Base-by-base conservation (phyloP, 768 basidiomycete species). In the Brasilioporus rufonigricans region DNA sequence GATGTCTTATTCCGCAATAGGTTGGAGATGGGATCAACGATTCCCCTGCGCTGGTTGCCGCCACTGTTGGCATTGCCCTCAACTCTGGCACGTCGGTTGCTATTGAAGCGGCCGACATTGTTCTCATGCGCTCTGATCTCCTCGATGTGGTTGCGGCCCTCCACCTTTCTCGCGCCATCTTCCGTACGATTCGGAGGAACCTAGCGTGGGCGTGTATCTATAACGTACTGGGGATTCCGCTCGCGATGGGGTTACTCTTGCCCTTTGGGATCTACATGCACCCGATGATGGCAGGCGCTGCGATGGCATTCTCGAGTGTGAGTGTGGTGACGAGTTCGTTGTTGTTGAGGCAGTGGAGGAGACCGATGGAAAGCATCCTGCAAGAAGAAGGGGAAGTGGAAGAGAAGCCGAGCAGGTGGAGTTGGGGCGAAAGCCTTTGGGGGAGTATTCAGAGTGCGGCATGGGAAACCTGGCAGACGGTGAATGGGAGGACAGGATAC, bases 11-110 rank as follows among this genome's bases (percentile, higher is more conserved):
- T 4, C 46, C 26, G 2, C 27, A 3, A 50, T 58, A 95, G 93
- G 93, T 99, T 38, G 97, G 97, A 23, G 97, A 99, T 71, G 97
- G 97, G 32, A 97, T 98, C 76, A 98, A 99, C 70, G 97, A 99
- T 69, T 98, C 96, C 3, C 96, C 95, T 2, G 97, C 96, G 13
- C 85, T 99, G 2, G 95, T 94, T 16, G 94, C 93, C 5, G 92
- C 96, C 1, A 92, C 93, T 1, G 91, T 99, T 23, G 97, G 97
- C 39, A 95, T 99, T 56, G 97, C 97, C 1, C 83, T 99, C 6
- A 95, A 92, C 12, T 91, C 93, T 4, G 97, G 97, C 31, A 95
- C 97, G 18, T 96, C 93, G 6, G 93, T 99, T 41, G 97, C 97
- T 11, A 89, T 99, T 48, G 97, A 98, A 76, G 97, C 97, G 0